Evolutionary conservation across 2,329 filamentous ascomycete species (phyloP).

Genomic region (Exophiala bonariae): DNA sequence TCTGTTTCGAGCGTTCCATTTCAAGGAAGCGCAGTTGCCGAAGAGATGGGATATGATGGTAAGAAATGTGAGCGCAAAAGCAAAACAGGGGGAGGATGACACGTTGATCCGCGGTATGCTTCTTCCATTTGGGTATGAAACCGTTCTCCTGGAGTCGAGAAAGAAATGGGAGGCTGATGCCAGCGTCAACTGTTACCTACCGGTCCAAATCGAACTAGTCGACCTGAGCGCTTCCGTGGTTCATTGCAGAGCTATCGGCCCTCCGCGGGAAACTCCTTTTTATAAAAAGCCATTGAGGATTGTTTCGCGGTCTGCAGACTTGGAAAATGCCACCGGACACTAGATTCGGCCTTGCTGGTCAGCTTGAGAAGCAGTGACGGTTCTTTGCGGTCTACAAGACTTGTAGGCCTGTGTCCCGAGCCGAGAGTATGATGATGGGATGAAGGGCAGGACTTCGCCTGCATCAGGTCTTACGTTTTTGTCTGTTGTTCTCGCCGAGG

Average conservation of each 20-base stretch:
- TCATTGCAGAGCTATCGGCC: conserved; percentile 11
- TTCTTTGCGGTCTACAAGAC: too few species aligned
- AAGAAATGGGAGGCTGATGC: conserved; percentile 20
- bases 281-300: conserved; percentile 10
- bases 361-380: too few species aligned
- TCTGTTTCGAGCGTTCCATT: conserved; percentile 59
- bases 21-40: conserved; percentile 53
- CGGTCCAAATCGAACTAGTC: conserved; percentile 22
- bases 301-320: neutral
- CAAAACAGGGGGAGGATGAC: conserved; percentile 11
- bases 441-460: too few species aligned
- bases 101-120: conserved; percentile 17
- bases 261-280: conserved; percentile 9
- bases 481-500: too few species aligned
- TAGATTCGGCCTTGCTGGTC: too few species aligned
- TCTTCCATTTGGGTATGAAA: conserved; percentile 14
- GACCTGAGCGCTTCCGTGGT: conserved; percentile 9
- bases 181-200: conserved; percentile 14
- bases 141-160: conserved; percentile 5
- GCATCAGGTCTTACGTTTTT: too few species aligned
- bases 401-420: too few species aligned
- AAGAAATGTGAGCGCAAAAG: neutral
- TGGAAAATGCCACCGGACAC: too few species aligned
- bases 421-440: too few species aligned
- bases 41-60: conserved; percentile 32